These are phyloP conservation scores for Papiliotrema laurentii DNA, from an alignment of 1,284 basidiomycete species.

Conservation along the genomic window DNA sequence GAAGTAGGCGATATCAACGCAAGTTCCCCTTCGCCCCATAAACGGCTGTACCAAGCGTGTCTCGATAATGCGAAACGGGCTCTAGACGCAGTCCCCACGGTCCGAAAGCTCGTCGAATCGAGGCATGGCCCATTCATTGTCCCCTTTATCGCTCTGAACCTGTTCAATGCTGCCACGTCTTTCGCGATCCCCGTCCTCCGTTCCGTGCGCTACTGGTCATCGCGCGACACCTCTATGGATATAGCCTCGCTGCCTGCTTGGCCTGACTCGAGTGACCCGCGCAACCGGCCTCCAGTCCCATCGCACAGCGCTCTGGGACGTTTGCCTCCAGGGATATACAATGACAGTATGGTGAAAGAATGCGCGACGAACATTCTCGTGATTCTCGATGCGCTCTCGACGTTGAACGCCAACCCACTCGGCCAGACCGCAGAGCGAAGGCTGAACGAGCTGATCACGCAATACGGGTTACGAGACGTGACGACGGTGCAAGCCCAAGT, in stretches of 20 bases:
- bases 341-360: slow-evolving; percentile 5
- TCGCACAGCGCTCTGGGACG: background rate
- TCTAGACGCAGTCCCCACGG: slow-evolving; percentile 5
- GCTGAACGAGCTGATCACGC: slow-evolving; percentile 9
- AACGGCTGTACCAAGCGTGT: slow-evolving; percentile 10
- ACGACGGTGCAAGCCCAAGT: background rate
- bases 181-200: slow-evolving; percentile 18
- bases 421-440: slow-evolving; percentile 7
- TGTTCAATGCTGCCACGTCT: slow-evolving; percentile 19
- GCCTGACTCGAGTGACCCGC: background rate
- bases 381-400: slow-evolving; percentile 12
- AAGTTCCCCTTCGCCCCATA: background rate
- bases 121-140: slow-evolving; percentile 11
- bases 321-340: slow-evolving; percentile 6
- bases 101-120: slow-evolving; percentile 6
- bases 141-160: slow-evolving; percentile 8
- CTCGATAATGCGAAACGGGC: slow-evolving; percentile 10
- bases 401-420: slow-evolving; percentile 11
- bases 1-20: slow-evolving; percentile 1
- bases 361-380: slow-evolving; percentile 18
- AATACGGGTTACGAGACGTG: slow-evolving; percentile 9
- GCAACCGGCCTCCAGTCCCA: background rate
- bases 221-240: background rate
- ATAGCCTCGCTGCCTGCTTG: background rate
- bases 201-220: slow-evolving; percentile 7